A percentile compares a stretch with the other conserved stretches of the same genome.
These are phyloP conservation scores for Pugionium dolabratum DNA, from an alignment of 345 rosid species.

Conservation along the genomic window DNA sequence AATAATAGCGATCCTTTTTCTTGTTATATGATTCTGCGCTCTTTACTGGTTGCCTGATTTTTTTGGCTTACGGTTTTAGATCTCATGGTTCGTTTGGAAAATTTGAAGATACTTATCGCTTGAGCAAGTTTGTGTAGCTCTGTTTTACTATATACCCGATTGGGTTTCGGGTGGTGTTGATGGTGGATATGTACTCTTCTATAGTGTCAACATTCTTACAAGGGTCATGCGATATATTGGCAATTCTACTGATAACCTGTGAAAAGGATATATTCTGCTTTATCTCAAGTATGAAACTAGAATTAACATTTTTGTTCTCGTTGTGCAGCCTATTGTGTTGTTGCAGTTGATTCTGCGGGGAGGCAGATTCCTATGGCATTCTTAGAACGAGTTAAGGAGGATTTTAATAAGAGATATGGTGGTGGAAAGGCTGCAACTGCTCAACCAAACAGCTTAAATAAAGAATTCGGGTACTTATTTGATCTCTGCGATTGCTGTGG, in stretches of 20 bases:
- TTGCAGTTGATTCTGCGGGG: slow-evolving; percentile 88
- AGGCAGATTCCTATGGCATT: slow-evolving; percentile 89
- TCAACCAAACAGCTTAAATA: slow-evolving; percentile 68
- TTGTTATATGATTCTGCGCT: slow-evolving; percentile 20
- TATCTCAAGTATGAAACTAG: neutral
- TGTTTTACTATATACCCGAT: neutral
- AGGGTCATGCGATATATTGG: no score
- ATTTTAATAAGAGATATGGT: slow-evolving; percentile 80
- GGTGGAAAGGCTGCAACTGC: slow-evolving; percentile 92
- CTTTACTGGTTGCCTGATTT: neutral
- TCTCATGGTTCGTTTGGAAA: slow-evolving; percentile 4
- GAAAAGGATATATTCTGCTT: neutral
- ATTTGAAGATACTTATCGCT: neutral
- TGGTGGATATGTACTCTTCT: neutral
- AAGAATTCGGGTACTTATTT: slow-evolving; percentile 64
- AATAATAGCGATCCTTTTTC: slow-evolving; percentile 1
- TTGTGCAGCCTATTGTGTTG: slow-evolving; percentile 87
- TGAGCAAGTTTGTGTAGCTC: slow-evolving; percentile 11
- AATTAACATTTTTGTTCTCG: slow-evolving; percentile 10
- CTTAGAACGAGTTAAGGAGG: slow-evolving; percentile 88
- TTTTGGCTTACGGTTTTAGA: slow-evolving; percentile 14
- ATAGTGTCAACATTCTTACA: no score
- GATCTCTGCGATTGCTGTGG: neutral
- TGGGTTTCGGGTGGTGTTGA: slow-evolving; percentile 5
- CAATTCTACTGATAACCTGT: no score